Evolutionary conservation across 176 grass and related monocot genomes (phyloP).

Genomic region (Bromus sterilis): DNA sequence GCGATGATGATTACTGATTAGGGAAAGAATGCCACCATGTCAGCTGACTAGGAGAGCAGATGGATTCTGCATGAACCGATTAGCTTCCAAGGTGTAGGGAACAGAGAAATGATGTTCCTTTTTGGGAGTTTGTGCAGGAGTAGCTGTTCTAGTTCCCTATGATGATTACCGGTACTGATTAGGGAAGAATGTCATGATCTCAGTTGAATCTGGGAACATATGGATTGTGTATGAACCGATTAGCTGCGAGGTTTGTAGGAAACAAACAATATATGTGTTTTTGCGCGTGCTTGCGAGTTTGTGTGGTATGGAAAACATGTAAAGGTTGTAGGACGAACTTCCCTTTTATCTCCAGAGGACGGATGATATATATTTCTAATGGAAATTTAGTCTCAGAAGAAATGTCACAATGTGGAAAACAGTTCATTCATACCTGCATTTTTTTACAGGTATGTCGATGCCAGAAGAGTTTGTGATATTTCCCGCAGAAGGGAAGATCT

Average conservation of each 20-base stretch:
- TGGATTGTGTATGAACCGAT: no score
- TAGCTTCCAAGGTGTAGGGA: no score
- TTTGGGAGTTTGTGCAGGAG: no score
- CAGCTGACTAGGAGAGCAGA: neutral
- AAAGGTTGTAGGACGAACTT: neutral
- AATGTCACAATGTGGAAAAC: neutral
- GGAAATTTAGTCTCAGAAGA: neutral
- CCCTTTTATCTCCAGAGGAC: neutral
- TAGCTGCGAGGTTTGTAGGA: neutral
- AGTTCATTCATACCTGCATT: neutral
- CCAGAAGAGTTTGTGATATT: neutral
- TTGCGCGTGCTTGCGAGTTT: neutral
- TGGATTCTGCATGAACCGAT: neutral
- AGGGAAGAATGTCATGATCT: no score
- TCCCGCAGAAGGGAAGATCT: neutral
- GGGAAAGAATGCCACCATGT: neutral
- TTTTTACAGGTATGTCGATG: neutral
- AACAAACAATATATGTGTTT: neutral
- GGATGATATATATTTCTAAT: no score
- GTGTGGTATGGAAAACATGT: neutral
- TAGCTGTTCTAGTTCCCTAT: no score
- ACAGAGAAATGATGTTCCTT: no score
- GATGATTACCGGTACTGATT: no score
- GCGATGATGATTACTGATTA: neutral
- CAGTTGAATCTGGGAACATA: no score